Percentiles rank a stretch among this genome's conserved stretches.
phyloP scores from a whole-genome alignment of 208 protist genomes.

The Lotmaria passim region DNA sequence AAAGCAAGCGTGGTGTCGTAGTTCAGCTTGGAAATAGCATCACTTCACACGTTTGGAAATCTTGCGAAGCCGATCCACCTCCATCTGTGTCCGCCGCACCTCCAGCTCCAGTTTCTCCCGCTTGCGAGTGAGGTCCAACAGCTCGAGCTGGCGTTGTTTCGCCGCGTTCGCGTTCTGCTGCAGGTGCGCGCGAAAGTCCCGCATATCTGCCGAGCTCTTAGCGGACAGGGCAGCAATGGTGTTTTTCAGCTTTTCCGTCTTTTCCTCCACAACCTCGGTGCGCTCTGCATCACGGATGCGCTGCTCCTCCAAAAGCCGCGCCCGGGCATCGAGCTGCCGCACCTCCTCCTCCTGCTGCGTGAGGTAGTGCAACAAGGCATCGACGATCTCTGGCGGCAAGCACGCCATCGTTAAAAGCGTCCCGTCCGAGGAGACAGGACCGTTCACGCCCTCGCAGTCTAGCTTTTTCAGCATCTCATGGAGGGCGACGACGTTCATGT shows the following conservation, averaged over 20 bases:
- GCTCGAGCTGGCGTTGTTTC: conserved; percentile 57
- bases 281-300: conserved; percentile 22
- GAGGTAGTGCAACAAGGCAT: conserved; percentile 43
- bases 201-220: conserved; percentile 59
- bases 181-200: conserved; percentile 44
- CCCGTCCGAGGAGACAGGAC: not conserved
- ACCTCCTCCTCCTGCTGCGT: conserved; percentile 35
- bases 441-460: not conserved
- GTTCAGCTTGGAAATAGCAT: too few species aligned
- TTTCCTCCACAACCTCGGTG: conserved; percentile 42
- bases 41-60: conserved; percentile 68
- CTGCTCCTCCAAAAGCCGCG: conserved; percentile 21
- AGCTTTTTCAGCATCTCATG: conserved; percentile 28
- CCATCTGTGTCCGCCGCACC: conserved; percentile 61
- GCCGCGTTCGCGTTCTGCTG: conserved; percentile 39
- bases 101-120: conserved; percentile 73
- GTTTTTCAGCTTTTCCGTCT: conserved; percentile 42
- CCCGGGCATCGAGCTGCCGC: conserved; percentile 13
- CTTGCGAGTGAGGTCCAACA: conserved; percentile 63
- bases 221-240: conserved; percentile 52
- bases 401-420: conserved; percentile 3
- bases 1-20: too few species aligned
- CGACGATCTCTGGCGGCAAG: conserved; percentile 41
- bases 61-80: conserved; percentile 67
- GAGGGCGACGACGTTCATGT: conserved; percentile 52